Evolutionary conservation across 345 rosid species (phyloP).

Genomic region (Hypericum perforatum): DNA sequence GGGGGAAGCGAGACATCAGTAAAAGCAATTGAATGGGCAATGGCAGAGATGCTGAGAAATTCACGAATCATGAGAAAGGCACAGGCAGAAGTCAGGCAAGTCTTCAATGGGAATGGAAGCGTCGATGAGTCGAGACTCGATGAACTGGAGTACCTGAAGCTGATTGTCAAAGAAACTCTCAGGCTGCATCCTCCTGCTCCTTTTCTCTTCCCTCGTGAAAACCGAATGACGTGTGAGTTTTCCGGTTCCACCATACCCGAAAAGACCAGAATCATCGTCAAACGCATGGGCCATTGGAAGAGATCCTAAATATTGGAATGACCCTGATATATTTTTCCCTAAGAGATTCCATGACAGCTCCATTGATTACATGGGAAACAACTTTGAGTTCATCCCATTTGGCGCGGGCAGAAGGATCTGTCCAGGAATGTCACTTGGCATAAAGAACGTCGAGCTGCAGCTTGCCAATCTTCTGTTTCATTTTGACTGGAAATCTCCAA

Average conservation of each 20-base stretch:
- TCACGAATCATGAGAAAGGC: no score
- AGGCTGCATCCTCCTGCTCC: slow-evolving; percentile 24
- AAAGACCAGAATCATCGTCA: slow-evolving; percentile 13
- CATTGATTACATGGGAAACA: background rate
- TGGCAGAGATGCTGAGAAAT: no score
- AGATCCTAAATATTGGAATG: slow-evolving; percentile 21
- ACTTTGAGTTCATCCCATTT: slow-evolving; percentile 3
- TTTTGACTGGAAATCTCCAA: slow-evolving; percentile 26
- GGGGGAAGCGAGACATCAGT: no score
- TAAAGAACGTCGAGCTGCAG: slow-evolving; percentile 14
- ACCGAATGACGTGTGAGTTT: slow-evolving; percentile 7
- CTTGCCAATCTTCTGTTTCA: slow-evolving; percentile 17
- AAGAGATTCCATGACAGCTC: slow-evolving; percentile 14
- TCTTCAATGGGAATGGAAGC: no score
- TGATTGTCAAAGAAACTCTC: slow-evolving; percentile 22
- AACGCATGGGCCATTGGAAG: slow-evolving; percentile 25
- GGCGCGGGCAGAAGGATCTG: slow-evolving; percentile 29
- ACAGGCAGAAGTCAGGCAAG: background rate
- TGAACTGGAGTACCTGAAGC: background rate
- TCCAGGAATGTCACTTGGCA: slow-evolving; percentile 18
- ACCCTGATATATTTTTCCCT: slow-evolving; percentile 13
- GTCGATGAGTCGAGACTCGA: background rate
- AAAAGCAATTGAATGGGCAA: no score
- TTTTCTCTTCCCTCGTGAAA: slow-evolving; percentile 28
- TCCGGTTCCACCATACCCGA: slow-evolving; percentile 12